phyloP scores from a whole-genome alignment of 2,329 filamentous ascomycete species.

The Cercospora zeina region DNA sequence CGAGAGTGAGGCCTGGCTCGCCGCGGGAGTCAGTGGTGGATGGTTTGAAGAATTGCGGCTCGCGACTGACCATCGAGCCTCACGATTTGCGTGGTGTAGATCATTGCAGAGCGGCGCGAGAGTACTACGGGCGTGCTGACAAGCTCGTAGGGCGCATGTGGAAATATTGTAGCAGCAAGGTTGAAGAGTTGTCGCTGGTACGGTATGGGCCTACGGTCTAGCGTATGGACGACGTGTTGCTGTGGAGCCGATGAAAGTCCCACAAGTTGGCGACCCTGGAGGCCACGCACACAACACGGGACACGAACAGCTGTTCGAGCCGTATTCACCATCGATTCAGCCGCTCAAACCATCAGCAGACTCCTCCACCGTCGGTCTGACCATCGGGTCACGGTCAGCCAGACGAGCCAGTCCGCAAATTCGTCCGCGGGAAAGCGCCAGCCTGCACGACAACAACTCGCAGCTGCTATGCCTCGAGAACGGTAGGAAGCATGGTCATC shows the following conservation, averaged over 20 bases:
- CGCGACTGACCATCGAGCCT: slow-evolving; percentile 74
- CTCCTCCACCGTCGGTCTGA: neutral
- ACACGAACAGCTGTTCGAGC: neutral
- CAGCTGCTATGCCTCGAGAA: neutral
- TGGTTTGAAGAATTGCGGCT: slow-evolving; percentile 12
- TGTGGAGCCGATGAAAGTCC: slow-evolving; percentile 11
- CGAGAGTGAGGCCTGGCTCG: slow-evolving; percentile 79
- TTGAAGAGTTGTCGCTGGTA: slow-evolving; percentile 15
- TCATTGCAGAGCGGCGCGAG: slow-evolving; percentile 31
- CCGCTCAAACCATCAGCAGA: neutral
- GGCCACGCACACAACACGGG: neutral
- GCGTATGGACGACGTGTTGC: slow-evolving; percentile 3
- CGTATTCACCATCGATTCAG: neutral
- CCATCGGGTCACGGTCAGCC: neutral
- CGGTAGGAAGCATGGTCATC: slow-evolving; percentile 2
- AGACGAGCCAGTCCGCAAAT: neutral
- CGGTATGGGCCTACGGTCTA: neutral
- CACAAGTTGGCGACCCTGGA: neutral
- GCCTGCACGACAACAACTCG: neutral
- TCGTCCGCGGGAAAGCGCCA: neutral
- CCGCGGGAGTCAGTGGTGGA: slow-evolving; percentile 23
- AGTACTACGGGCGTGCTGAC: neutral
- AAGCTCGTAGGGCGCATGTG: slow-evolving; percentile 3
- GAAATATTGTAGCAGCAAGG: neutral
- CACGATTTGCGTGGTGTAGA: slow-evolving; percentile 78